These are phyloP conservation scores for Salix dunnii DNA, from an alignment of 345 rosid species.

Conservation along the genomic window DNA sequence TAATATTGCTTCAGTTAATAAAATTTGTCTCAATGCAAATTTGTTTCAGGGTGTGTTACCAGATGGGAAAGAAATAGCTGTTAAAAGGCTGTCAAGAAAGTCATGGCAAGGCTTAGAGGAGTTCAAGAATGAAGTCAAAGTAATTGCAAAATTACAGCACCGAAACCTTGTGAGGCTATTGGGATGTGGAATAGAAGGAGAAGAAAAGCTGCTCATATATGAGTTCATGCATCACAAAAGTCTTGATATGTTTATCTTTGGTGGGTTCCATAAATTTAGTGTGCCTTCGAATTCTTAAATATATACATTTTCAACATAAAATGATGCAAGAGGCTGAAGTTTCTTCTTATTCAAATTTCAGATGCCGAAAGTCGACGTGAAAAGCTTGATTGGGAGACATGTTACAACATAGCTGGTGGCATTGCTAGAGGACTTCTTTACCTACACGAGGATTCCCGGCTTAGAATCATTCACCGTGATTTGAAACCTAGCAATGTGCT, in stretches of 20 bases:
- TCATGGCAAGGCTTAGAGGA: conserved; percentile 21
- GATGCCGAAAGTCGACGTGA: neutral
- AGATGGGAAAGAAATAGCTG: conserved; percentile 20
- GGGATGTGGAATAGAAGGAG: neutral
- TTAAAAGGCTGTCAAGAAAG: conserved; percentile 10
- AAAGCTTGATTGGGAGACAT: conserved; percentile 8
- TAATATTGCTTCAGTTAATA: neutral
- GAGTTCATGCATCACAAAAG: conserved; percentile 16
- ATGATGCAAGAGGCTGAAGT: neutral
- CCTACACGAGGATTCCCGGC: conserved; percentile 51
- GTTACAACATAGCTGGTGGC: conserved; percentile 29
- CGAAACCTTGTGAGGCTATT: conserved; percentile 1
- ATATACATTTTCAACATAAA: neutral
- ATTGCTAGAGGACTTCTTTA: conserved; percentile 45
- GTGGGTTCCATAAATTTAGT: neutral
- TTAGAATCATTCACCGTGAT: conserved; percentile 43
- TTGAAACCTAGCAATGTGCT: conserved; percentile 43
- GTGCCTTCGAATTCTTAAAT: neutral
- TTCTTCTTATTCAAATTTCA: neutral
- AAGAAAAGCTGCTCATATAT: neutral
- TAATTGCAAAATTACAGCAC: conserved; percentile 18
- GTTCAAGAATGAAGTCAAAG: conserved; percentile 17
- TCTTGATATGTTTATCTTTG: conserved; percentile 12
- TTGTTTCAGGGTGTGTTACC: conserved; percentile 10
- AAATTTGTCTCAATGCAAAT: neutral